These are phyloP conservation scores for Stachybotrys elegans DNA, from an alignment of 2,329 filamentous ascomycete genomes.

Conservation along the genomic window DNA sequence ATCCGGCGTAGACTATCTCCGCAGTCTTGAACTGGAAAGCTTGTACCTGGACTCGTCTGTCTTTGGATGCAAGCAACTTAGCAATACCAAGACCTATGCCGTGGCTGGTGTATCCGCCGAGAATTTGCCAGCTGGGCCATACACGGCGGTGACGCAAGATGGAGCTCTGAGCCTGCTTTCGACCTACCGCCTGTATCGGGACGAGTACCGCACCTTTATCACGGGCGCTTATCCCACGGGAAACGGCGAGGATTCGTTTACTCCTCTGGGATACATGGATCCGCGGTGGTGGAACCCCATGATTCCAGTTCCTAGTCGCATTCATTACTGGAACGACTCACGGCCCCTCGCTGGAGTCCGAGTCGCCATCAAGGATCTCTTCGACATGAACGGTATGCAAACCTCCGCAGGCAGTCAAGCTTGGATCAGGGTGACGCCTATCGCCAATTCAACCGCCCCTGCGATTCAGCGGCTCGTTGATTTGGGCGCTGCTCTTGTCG, in stretches of 20 bases:
- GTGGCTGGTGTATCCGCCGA: neutral
- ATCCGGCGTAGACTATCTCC: neutral
- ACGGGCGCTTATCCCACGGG: neutral
- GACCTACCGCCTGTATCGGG: neutral
- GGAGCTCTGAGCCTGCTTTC: neutral
- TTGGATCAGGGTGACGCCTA: neutral
- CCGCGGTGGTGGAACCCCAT: slow-evolving; percentile 1
- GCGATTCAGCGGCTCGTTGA: slow-evolving; percentile 1
- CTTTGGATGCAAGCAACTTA: neutral
- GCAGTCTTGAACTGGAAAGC: neutral
- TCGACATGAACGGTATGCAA: slow-evolving; percentile 2
- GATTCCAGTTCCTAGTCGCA: neutral
- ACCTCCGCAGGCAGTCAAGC: neutral
- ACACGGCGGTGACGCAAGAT: neutral
- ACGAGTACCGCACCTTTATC: slow-evolving; percentile 2
- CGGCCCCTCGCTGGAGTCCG: neutral
- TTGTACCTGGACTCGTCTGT: neutral
- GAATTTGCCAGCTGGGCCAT: neutral
- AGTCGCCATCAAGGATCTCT: slow-evolving; percentile 1
- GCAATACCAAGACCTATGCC: neutral
- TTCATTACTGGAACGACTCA: neutral
- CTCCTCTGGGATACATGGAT: neutral
- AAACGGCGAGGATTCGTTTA: neutral
- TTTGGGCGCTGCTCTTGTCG: neutral
- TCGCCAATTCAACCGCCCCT: neutral